phyloP scores from a whole-genome alignment of 148 eudicot genomes.

The Rhododendron williamsianum region DNA sequence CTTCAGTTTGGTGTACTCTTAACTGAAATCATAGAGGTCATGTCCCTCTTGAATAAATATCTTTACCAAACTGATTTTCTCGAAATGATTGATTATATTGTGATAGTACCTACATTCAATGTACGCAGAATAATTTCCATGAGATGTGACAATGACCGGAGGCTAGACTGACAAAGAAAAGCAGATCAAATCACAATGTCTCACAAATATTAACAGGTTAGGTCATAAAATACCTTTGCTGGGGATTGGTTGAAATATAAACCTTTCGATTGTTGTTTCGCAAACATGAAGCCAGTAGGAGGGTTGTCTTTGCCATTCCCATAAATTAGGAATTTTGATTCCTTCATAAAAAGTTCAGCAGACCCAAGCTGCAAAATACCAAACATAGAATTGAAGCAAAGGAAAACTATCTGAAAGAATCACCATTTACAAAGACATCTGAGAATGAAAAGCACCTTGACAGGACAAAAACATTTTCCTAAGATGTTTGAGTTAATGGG shows the following conservation, averaged over 20 bases:
- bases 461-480: not conserved
- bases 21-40: not conserved
- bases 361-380: slow-evolving; percentile 76
- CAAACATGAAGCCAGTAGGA: slow-evolving; percentile 89
- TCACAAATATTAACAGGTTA: not conserved
- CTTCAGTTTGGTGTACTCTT: not conserved
- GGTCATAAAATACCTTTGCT: slow-evolving; percentile 51
- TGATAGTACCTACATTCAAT: not conserved
- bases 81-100: not conserved
- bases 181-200: not conserved
- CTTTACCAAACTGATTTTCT: not conserved
- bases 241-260: slow-evolving; percentile 94
- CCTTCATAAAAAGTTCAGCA: slow-evolving; percentile 75
- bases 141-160: not conserved
- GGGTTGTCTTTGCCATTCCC: slow-evolving; percentile 84
- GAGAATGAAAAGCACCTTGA: not conserved
- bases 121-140: not conserved
- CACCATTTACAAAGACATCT: not conserved
- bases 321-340: slow-evolving; percentile 70
- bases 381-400: not conserved
- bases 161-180: not conserved
- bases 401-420: not conserved
- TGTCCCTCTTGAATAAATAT: not conserved
- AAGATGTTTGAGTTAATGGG: not conserved
- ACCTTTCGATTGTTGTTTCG: slow-evolving; percentile 75